A percentile compares a stretch with the other conserved stretches of the same genome.
Evolutionary conservation across 768 basidiomycete genomes (phyloP).

Genomic region (Amanita polypyramis): DNA sequence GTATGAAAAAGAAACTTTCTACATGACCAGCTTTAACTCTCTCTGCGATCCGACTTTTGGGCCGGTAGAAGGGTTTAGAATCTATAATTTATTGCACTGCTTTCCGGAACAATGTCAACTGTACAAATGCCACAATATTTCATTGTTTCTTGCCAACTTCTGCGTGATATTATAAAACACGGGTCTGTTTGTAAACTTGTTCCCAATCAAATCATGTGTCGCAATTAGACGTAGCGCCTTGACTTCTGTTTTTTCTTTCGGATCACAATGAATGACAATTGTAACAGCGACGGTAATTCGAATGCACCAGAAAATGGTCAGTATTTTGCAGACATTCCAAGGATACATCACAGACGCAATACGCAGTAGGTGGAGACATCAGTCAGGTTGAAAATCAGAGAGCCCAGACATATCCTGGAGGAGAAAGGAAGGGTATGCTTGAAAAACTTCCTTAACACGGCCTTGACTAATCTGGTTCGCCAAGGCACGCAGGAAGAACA

Average conservation of each 20-base stretch:
- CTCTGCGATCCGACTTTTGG: neutral
- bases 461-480: neutral
- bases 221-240: neutral
- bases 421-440: neutral
- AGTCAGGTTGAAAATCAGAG: neutral
- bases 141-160: neutral
- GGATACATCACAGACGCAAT: neutral
- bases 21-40: no score
- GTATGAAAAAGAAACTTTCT: neutral
- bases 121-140: neutral
- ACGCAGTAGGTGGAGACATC: constrained; percentile 5
- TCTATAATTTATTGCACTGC: neutral
- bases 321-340: neutral
- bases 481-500: constrained; percentile 35
- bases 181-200: neutral
- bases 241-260: neutral
- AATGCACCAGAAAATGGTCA: neutral
- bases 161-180: neutral
- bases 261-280: neutral
- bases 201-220: neutral
- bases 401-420: constrained; percentile 8
- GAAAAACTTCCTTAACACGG: neutral
- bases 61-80: no score
- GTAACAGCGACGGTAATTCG: neutral
- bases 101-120: neutral